Evolutionary conservation across 768 basidiomycete genomes (phyloP).

Genomic region (Hericium coralloides): DNA sequence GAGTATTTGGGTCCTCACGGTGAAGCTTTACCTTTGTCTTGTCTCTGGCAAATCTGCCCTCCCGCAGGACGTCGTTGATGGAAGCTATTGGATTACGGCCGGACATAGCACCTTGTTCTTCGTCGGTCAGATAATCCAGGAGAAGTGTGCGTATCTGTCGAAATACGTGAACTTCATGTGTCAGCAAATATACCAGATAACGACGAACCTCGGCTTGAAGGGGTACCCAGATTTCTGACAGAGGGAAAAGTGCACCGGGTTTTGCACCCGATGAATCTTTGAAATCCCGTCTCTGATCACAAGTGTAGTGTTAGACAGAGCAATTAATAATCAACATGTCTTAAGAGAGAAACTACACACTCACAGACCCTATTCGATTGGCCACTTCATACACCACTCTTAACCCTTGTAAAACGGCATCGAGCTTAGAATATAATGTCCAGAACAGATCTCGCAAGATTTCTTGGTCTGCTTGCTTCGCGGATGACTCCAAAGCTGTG

Average conservation of each 20-base stretch:
- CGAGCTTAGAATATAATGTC: slow-evolving; percentile 93
- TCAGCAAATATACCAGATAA: not conserved
- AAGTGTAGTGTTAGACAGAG: not conserved
- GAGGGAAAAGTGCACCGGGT: slow-evolving; percentile 67
- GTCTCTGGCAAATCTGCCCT: slow-evolving; percentile 73
- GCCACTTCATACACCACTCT: slow-evolving; percentile 86
- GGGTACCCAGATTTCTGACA: slow-evolving; percentile 82
- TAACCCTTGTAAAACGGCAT: slow-evolving; percentile 88
- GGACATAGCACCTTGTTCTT: slow-evolving; percentile 68
- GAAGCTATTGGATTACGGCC: slow-evolving; percentile 86
- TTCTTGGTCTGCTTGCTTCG: slow-evolving; percentile 73
- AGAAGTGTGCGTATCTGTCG: slow-evolving; percentile 73
- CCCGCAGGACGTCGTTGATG: slow-evolving; percentile 88
- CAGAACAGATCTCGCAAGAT: slow-evolving; percentile 89
- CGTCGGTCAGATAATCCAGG: slow-evolving; percentile 87
- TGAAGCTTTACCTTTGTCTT: slow-evolving; percentile 52
- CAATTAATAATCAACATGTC: not conserved
- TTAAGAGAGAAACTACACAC: slow-evolving; percentile 24
- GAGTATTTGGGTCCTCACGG: not conserved
- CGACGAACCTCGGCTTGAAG: slow-evolving; percentile 79
- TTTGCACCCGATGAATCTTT: slow-evolving; percentile 78
- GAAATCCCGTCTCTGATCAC: slow-evolving; percentile 76
- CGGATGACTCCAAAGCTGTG: slow-evolving; percentile 63
- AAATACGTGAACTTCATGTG: not conserved
- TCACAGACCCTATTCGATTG: slow-evolving; percentile 82